Evolutionary conservation across 148 eudicot genomes (phyloP).

Genomic region (Rhododendron griersonianum): DNA sequence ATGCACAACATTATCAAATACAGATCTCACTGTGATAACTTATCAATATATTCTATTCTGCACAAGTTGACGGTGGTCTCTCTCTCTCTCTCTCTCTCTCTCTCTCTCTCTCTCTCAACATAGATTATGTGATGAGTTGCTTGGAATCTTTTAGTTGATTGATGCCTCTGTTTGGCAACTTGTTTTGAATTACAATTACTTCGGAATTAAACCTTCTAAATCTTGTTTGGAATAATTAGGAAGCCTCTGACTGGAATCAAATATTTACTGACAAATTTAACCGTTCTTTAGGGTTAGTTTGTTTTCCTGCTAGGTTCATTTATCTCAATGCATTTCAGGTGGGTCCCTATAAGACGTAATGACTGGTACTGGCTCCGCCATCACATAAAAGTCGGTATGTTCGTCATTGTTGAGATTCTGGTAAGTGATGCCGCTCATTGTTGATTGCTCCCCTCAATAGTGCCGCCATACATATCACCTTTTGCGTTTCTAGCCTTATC

Average conservation of each 20-base stretch:
- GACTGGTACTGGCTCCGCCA: slow-evolving; percentile 99
- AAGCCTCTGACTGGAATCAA: not conserved
- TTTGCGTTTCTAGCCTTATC: not conserved
- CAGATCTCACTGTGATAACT: not conserved
- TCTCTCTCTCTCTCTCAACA: not conserved
- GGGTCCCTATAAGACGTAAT: slow-evolving; percentile 93
- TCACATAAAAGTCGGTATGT: slow-evolving; percentile 96
- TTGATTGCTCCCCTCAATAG: not conserved
- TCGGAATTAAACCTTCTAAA: not conserved
- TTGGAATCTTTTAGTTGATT: not conserved
- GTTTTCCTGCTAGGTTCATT: slow-evolving; percentile 12
- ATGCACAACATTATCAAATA: not conserved
- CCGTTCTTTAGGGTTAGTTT: not conserved
- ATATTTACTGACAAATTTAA: not conserved
- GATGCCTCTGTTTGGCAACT: not conserved
- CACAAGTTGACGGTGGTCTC: not conserved
- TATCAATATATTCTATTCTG: not conserved
- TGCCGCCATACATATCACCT: not conserved
- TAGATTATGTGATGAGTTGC: not conserved
- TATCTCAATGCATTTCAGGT: slow-evolving; percentile 49
- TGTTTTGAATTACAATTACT: not conserved
- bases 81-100: not conserved
- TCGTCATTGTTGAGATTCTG: slow-evolving; percentile 85
- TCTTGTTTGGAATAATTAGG: not conserved
- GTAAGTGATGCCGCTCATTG: slow-evolving; percentile 40